A percentile compares a stretch with the other conserved stretches of the same genome.
Evolutionary conservation across 306 rosid species (phyloP).

Genomic region (cucumber (Cucumis sativus)): DNA sequence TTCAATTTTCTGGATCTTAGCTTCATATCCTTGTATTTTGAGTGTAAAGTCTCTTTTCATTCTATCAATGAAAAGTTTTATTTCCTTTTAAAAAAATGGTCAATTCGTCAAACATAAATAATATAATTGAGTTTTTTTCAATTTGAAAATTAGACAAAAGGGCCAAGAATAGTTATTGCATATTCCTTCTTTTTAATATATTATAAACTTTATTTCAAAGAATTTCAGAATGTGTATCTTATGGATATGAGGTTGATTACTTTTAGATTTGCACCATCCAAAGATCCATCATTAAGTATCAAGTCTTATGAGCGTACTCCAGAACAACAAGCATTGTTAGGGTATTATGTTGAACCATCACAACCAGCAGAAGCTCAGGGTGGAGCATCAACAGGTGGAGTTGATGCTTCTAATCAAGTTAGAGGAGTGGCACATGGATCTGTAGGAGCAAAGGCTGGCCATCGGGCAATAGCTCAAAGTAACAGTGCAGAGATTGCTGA

Average conservation of each 20-base stretch:
- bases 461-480: slow-evolving; percentile 88
- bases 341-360: slow-evolving; percentile 48
- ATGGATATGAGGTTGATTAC: slow-evolving; percentile 1
- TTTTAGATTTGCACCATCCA: slow-evolving; percentile 70
- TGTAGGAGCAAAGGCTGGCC: slow-evolving; percentile 80
- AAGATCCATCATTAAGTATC: slow-evolving; percentile 64
- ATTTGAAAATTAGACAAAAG: background rate
- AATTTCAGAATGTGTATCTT: background rate
- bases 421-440: slow-evolving; percentile 66
- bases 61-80: too few species aligned
- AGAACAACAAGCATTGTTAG: slow-evolving; percentile 76
- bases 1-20: too few species aligned
- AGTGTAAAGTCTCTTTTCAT: too few species aligned
- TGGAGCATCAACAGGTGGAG: slow-evolving; percentile 23
- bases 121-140: background rate
- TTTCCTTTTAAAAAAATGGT: too few species aligned
- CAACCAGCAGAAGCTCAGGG: slow-evolving; percentile 25
- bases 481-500: slow-evolving; percentile 73
- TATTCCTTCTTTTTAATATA: background rate
- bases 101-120: background rate
- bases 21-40: too few species aligned
- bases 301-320: slow-evolving; percentile 80
- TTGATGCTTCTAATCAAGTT: slow-evolving; percentile 27
- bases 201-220: background rate
- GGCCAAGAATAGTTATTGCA: background rate